Base-by-base conservation (phyloP, 306 rosid species). In the Vigna mungo region DNA sequence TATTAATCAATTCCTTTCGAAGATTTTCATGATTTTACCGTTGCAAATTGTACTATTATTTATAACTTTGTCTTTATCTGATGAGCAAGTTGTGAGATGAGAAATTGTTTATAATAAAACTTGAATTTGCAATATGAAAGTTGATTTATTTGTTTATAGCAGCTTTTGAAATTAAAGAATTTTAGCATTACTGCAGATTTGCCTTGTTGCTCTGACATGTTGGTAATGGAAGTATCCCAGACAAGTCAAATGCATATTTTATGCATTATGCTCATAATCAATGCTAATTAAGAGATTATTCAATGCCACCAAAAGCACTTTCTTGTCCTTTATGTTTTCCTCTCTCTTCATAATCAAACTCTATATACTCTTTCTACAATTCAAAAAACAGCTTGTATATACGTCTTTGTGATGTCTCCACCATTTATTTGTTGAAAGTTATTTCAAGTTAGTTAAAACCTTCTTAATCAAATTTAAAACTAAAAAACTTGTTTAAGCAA, bases 11-110 rank as follows among this genome's bases (percentile, higher is more conserved):
- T 44, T 21, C 51, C 9, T 58, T 14, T 44, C 8, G 74, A 75
- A 65, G 49, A 60, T 48, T 80, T 77, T 68, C 71, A 84, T 67
- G 69, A 80, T 48, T 30, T 83, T 82, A 83, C 87, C 89, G 86
- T 75, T 84, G 39, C 83, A 41, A 49, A 67, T 34, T 71, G 69
- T 68, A 46, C 25, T 81, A 51, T 43, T 70, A 62, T 30, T 34
- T 34, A 39, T 66, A 30, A 0, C 23, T 14, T 49, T 25, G 51
- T 61, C 37, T 37, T 54, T 11, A 20, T 80, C 47, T 23, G 3
- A 30, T 37, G 18, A 69, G 15, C 76, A 66, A 75, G 83, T 44
- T 48, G 71, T 44, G 37, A 64, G 75, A 73, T 72, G 76, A 61
- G 74, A 53, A 61, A 49, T 82, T 17, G 63, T 30, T 78, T 52